A percentile compares a stretch with the other conserved stretches of the same genome.
These are phyloP conservation scores for Vigna hirtella DNA, from an alignment of 306 rosid species.

Conservation along the genomic window DNA sequence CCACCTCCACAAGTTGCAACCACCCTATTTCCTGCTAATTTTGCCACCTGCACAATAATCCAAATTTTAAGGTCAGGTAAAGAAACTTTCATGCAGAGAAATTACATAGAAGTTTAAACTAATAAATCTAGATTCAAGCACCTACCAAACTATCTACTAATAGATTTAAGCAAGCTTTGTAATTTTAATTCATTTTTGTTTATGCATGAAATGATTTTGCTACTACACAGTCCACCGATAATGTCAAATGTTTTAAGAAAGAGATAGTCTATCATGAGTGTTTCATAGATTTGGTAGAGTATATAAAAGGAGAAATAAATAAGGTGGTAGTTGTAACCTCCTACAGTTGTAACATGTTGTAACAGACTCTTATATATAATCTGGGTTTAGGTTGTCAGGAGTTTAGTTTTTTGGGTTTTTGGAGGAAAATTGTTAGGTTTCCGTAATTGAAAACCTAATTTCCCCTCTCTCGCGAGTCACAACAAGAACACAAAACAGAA, in stretches of 20 bases:
- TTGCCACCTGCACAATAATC: slow-evolving; percentile 78
- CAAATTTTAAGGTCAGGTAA: slow-evolving; percentile 35
- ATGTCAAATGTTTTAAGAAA: slow-evolving; percentile 24
- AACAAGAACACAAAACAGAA: too few species aligned
- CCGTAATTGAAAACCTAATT: too few species aligned
- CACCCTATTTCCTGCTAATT: slow-evolving; percentile 84
- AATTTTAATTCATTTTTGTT: background rate
- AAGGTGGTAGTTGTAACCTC: too few species aligned
- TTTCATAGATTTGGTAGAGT: too few species aligned
- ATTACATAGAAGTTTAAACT: slow-evolving; percentile 19
- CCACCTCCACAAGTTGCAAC: slow-evolving; percentile 97
- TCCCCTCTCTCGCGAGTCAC: too few species aligned
- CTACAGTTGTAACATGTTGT: too few species aligned
- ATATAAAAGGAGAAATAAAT: too few species aligned
- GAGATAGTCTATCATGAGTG: slow-evolving; percentile 32
- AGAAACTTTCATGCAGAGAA: slow-evolving; percentile 13
- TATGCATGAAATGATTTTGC: slow-evolving; percentile 1
- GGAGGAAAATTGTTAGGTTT: too few species aligned
- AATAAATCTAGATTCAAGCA: slow-evolving; percentile 8
- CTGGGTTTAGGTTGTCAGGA: too few species aligned
- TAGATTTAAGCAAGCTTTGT: background rate
- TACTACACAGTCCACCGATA: background rate
- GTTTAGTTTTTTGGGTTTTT: too few species aligned
- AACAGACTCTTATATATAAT: too few species aligned
- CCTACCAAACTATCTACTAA: slow-evolving; percentile 1